phyloP scores from a whole-genome alignment of 1,284 basidiomycete species.

The Cystobasidium sp. region DNA sequence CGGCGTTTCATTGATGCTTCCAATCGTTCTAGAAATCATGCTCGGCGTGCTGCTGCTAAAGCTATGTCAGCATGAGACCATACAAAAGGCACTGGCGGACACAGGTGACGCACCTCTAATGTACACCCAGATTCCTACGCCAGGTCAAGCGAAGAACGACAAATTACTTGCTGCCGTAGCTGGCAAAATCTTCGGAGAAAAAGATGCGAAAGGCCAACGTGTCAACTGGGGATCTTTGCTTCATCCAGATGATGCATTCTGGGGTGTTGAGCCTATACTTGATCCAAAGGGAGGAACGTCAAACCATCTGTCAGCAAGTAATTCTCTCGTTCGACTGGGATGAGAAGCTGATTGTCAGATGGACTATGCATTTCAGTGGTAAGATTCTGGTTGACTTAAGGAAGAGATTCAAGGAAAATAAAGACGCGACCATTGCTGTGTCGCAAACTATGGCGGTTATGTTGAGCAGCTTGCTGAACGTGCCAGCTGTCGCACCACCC shows the following conservation, averaged over 20 bases:
- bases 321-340: background rate
- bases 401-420: slow-evolving; percentile 1
- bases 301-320: slow-evolving; percentile 9
- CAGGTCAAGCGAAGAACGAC: slow-evolving; percentile 8
- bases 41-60: slow-evolving; percentile 7
- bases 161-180: slow-evolving; percentile 5
- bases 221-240: slow-evolving; percentile 20
- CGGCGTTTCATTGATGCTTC: background rate
- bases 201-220: background rate
- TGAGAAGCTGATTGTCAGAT: too few species aligned
- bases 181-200: slow-evolving; percentile 7
- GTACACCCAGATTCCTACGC: background rate
- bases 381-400: slow-evolving; percentile 2
- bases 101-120: slow-evolving; percentile 10
- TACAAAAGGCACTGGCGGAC: background rate
- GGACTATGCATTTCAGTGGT: background rate
- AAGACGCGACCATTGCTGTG: background rate
- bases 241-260: slow-evolving; percentile 26
- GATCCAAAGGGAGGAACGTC: background rate
- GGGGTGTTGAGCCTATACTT: slow-evolving; percentile 19
- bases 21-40: slow-evolving; percentile 14
- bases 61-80: slow-evolving; percentile 1
- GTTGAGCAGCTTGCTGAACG: background rate
- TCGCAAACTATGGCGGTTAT: background rate
- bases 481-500: too few species aligned